These are phyloP conservation scores for Poa annua DNA, from an alignment of 176 grass and related monocot species.

Conservation along the genomic window DNA sequence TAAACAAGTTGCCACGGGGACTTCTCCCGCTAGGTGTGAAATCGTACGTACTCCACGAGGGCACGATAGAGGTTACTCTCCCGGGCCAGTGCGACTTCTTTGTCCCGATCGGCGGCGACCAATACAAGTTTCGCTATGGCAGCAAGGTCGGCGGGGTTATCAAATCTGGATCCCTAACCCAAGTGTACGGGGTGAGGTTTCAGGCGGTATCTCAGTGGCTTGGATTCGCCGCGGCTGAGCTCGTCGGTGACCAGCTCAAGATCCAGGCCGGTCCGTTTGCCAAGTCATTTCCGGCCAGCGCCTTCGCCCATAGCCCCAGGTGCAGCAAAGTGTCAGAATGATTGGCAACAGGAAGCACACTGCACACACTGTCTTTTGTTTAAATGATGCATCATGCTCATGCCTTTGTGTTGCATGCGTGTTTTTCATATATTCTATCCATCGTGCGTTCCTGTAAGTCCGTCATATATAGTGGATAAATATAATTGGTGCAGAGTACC, in stretches of 20 bases:
- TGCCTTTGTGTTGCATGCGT: too few relatives aligned
- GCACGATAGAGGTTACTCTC: not conserved
- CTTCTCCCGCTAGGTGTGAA: not conserved
- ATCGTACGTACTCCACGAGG: not conserved
- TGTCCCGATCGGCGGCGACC: not conserved
- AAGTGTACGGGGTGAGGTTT: not conserved
- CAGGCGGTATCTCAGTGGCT: not conserved
- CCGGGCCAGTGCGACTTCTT: not conserved
- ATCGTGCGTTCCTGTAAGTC: too few relatives aligned
- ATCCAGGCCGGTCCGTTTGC: too few relatives aligned
- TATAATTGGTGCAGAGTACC: too few relatives aligned
- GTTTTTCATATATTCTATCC: too few relatives aligned
- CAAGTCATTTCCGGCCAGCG: not conserved
- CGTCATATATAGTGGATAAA: too few relatives aligned
- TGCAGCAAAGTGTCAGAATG: not conserved
- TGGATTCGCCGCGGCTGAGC: not conserved
- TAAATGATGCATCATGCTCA: too few relatives aligned
- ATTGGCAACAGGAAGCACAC: too few relatives aligned
- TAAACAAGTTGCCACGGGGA: slow-evolving; percentile 21
- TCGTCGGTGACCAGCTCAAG: not conserved
- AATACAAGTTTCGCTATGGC: slow-evolving; percentile 3
- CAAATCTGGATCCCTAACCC: not conserved
- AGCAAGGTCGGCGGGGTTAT: not conserved
- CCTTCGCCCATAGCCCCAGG: not conserved
- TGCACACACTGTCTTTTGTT: not conserved